phyloP scores from a whole-genome alignment of 129 eudicot species.

The Flaveria trinervia region DNA sequence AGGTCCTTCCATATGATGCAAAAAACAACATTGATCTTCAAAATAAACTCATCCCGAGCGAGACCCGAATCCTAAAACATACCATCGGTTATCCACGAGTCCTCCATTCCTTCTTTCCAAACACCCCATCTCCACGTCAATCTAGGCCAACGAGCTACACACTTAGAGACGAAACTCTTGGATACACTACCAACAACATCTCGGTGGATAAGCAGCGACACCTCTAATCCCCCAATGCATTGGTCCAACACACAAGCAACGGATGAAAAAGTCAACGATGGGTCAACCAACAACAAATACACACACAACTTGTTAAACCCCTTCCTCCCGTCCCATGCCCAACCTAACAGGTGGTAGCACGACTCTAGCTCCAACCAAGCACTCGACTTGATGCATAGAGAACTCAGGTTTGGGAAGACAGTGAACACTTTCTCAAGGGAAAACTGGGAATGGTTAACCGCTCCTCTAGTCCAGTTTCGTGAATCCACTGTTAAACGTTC shows the following conservation, averaged over 20 bases:
- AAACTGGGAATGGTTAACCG: conserved; percentile 34
- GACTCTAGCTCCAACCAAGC: conserved; percentile 54
- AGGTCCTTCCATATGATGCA: conserved; percentile 1
- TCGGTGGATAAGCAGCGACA: conserved; percentile 53
- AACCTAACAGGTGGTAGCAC: conserved; percentile 27
- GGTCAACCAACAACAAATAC: conserved; percentile 48
- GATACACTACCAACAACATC: conserved; percentile 51
- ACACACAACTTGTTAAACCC: conserved; percentile 50
- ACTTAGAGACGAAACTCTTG: conserved; percentile 46
- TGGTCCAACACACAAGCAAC: conserved; percentile 46
- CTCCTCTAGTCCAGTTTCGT: conserved; percentile 24
- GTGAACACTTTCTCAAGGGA: conserved; percentile 45
- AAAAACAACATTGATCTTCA: background rate
- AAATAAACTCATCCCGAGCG: background rate
- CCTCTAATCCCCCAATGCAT: conserved; percentile 39
- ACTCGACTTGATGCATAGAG: conserved; percentile 52
- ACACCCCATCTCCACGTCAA: conserved; percentile 68
- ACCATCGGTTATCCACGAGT: conserved; percentile 43
- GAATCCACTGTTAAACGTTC: conserved; percentile 45
- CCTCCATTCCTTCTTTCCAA: conserved; percentile 62
- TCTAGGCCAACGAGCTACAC: conserved; percentile 42
- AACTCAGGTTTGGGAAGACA: conserved; percentile 44
- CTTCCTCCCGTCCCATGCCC: conserved; percentile 38
- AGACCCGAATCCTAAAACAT: conserved; percentile 1
- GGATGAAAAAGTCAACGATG: conserved; percentile 40